Percentiles rank a stretch among this genome's conserved stretches.
Evolutionary conservation across 495 filamentous ascomycete species (phyloP).

Genomic region (Penicillium simplicissimum): DNA sequence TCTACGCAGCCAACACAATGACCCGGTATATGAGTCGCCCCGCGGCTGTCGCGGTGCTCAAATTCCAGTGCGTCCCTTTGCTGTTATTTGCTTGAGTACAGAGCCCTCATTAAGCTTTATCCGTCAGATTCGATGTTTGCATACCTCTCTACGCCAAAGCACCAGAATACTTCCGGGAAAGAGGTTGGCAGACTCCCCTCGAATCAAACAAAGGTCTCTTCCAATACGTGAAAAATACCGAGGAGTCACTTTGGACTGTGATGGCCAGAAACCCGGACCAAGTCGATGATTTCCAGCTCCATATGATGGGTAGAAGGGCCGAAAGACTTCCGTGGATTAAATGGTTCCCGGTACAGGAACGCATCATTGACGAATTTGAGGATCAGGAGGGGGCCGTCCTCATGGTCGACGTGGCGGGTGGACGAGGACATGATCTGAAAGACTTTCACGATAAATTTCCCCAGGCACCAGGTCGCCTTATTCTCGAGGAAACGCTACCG

Average conservation of each 20-base stretch:
- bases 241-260: conserved; percentile 26
- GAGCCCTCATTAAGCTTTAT: neutral
- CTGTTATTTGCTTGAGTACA: neutral
- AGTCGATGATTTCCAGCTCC: conserved; percentile 25
- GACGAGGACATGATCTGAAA: conserved; percentile 48
- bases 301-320: conserved; percentile 27
- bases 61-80: neutral
- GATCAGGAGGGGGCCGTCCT: conserved; percentile 29
- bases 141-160: neutral
- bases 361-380: conserved; percentile 21
- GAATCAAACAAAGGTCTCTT: conserved; percentile 29
- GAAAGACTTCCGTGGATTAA: conserved; percentile 27
- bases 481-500: conserved; percentile 48
- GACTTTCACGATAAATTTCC: conserved; percentile 31
- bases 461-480: conserved; percentile 26
- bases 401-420: conserved; percentile 55
- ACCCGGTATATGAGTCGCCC: neutral
- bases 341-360: conserved; percentile 36
- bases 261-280: conserved; percentile 19
- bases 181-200: conserved; percentile 19
- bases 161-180: neutral
- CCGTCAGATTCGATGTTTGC: neutral
- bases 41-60: neutral
- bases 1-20: neutral
- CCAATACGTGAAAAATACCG: conserved; percentile 36